These are phyloP conservation scores for Zelonia costaricensis DNA, from an alignment of 208 protist genomes.

Conservation along the genomic window DNA sequence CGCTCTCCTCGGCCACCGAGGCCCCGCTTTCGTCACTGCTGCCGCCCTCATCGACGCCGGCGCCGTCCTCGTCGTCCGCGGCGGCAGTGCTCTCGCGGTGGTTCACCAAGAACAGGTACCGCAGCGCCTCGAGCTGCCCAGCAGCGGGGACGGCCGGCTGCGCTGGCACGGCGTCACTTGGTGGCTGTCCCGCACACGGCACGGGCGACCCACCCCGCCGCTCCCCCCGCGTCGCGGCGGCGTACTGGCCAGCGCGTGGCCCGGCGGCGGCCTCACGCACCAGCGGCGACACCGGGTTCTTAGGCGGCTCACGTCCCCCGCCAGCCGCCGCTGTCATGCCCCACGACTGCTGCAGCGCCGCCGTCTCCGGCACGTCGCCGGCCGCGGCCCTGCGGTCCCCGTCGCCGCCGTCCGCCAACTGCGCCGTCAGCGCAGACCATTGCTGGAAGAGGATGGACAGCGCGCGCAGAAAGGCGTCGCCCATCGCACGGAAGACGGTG, in stretches of 20 bases:
- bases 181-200: not conserved
- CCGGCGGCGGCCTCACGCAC: not conserved
- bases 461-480: slow-evolving; percentile 26
- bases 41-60: slow-evolving; percentile 10
- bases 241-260: slow-evolving; percentile 58
- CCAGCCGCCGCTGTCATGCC: slow-evolving; percentile 23
- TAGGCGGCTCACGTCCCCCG: slow-evolving; percentile 16
- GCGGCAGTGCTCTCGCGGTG: slow-evolving; percentile 2
- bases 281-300: not conserved
- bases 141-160: slow-evolving; percentile 9
- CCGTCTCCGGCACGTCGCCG: slow-evolving; percentile 3
- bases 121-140: slow-evolving; percentile 25
- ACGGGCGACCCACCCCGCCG: slow-evolving; percentile 28
- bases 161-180: not conserved
- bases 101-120: slow-evolving; percentile 27
- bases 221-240: slow-evolving; percentile 50
- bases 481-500: slow-evolving; percentile 26
- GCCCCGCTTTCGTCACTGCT: slow-evolving; percentile 15
- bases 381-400: not conserved
- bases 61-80: slow-evolving; percentile 14
- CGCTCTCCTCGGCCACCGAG: slow-evolving; percentile 7
- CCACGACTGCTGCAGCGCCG: slow-evolving; percentile 23
- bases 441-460: slow-evolving; percentile 19
- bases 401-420: not conserved
- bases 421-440: slow-evolving; percentile 4